Percentiles rank a stretch among this genome's conserved stretches.
Conservation (phyloP, 176 grass and related monocot genomes). For the Guadua angustifolia region DNA sequence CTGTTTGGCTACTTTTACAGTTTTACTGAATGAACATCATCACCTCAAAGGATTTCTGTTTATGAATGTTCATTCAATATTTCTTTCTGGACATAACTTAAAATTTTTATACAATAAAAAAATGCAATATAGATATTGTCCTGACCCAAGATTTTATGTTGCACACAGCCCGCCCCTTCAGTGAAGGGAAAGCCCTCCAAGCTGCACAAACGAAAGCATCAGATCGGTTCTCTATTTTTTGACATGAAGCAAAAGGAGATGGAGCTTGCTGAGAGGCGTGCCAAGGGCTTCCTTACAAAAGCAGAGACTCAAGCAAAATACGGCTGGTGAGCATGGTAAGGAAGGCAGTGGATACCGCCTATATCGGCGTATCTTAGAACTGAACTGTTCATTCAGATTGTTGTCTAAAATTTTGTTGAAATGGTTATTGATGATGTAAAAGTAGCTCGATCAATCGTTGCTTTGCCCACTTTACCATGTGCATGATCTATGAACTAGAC, state of each 20-base stretch:
- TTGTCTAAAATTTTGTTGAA: constrained; percentile 29
- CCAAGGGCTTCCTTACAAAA: constrained; percentile 92
- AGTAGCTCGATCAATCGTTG: neutral
- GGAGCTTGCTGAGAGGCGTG: constrained; percentile 82
- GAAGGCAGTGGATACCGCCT: neutral
- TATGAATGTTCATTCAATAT: neutral
- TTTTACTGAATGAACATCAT: neutral
- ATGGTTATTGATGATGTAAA: neutral
- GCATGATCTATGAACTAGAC: neutral
- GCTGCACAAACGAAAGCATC: constrained; percentile 94
- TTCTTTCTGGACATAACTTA: neutral
- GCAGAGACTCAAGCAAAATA: constrained; percentile 95
- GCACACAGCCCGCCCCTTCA: constrained; percentile 63
- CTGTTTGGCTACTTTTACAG: constrained; percentile 24
- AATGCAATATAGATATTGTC: neutral
- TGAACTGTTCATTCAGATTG: neutral
- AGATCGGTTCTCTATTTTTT: constrained; percentile 77
- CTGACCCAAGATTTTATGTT: constrained; percentile 37
- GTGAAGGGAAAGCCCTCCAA: constrained; percentile 85
- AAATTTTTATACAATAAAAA: neutral
- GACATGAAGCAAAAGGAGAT: constrained; percentile 96
- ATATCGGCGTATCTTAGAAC: neutral
- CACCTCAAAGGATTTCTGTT: neutral
- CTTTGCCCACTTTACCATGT: neutral
- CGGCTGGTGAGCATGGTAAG: constrained; percentile 68